These are phyloP conservation scores for Harrya chromipes DNA, from an alignment of 768 basidiomycete genomes.

Conservation along the genomic window DNA sequence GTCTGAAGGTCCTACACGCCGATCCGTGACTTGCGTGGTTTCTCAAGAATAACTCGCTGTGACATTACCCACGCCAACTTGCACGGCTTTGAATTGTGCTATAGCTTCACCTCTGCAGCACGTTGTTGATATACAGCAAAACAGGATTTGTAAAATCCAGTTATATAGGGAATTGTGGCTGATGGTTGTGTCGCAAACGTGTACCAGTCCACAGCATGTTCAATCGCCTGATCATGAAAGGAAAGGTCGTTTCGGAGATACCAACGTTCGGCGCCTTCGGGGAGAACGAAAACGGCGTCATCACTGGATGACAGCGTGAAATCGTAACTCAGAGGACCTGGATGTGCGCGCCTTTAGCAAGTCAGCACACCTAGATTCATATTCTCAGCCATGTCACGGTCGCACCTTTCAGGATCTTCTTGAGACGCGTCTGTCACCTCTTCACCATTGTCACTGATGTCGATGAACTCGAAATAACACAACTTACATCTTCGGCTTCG, in stretches of 20 bases:
- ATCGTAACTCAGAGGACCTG: conserved; percentile 10
- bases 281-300: conserved; percentile 31
- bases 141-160: conserved; percentile 3
- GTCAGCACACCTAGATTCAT: neutral
- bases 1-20: conserved; percentile 4
- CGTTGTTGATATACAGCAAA: conserved; percentile 17
- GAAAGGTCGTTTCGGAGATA: conserved; percentile 18
- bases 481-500: conserved; percentile 5
- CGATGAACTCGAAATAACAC: conserved; percentile 10
- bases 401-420: conserved; percentile 3
- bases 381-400: no score
- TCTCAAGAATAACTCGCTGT: conserved; percentile 12
- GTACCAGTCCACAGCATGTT: conserved; percentile 29
- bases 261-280: conserved; percentile 24
- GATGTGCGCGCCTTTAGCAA: neutral
- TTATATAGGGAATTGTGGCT: conserved; percentile 25
- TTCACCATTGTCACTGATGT: conserved; percentile 3
- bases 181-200: conserved; percentile 17
- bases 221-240: conserved; percentile 22
- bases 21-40: conserved; percentile 8
- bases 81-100: conserved; percentile 11
- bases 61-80: conserved; percentile 12
- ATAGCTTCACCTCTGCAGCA: neutral
- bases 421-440: neutral
- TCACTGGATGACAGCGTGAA: conserved; percentile 12